These are phyloP conservation scores for Melastoma malabathricum DNA, from an alignment of 345 rosid genomes.

Conservation along the genomic window DNA sequence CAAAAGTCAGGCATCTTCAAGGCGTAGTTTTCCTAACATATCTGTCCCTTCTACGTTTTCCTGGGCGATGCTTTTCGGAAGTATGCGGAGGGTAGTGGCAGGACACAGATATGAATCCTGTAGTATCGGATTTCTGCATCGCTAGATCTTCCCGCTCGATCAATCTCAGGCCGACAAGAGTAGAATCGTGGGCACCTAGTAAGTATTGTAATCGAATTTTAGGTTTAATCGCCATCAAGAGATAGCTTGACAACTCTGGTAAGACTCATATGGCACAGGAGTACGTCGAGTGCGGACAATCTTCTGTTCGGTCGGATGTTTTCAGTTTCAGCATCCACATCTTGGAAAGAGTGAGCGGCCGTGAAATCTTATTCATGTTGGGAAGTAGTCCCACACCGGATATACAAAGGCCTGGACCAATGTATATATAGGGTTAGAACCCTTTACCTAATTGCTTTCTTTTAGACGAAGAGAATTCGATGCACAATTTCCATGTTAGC, in stretches of 20 bases:
- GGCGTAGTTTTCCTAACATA: too few species aligned
- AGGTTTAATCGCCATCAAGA: background rate
- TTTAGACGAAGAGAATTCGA: too few species aligned
- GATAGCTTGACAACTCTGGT: too few species aligned
- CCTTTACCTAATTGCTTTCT: too few species aligned
- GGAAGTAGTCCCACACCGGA: conserved; percentile 7
- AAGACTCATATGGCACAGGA: conserved; percentile 23
- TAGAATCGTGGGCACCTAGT: conserved; percentile 15
- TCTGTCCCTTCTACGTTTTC: too few species aligned
- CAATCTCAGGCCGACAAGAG: conserved; percentile 9
- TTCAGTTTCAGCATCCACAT: conserved; percentile 16
- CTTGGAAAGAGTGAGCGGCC: conserved; percentile 23
- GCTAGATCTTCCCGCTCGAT: conserved; percentile 10
- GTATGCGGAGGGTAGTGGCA: too few species aligned
- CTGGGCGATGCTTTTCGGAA: too few species aligned
- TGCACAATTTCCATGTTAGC: too few species aligned
- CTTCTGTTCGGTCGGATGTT: conserved; percentile 26
- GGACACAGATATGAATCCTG: conserved; percentile 15
- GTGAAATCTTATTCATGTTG: conserved; percentile 10
- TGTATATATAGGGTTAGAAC: too few species aligned
- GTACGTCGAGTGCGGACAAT: conserved; percentile 17
- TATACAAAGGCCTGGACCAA: too few species aligned
- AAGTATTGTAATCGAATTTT: conserved; percentile 4
- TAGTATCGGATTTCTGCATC: conserved; percentile 19
- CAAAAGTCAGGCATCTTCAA: too few species aligned